phyloP scores from a whole-genome alignment of 179 eudicot genomes.

The Drosera spatulata region DNA sequence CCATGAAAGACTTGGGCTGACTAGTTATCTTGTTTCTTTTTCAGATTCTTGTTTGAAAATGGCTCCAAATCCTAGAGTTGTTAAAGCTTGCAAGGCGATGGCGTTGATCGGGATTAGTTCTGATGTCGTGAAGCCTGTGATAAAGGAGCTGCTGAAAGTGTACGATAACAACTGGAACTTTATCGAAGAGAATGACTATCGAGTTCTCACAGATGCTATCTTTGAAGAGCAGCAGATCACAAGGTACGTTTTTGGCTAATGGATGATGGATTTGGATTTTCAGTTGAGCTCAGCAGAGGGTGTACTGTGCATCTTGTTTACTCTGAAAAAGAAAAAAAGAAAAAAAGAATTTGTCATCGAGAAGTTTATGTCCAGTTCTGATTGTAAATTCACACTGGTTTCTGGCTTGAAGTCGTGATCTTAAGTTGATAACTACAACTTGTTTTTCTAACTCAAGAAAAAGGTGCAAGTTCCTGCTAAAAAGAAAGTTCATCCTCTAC shows the following conservation, averaged over 20 bases:
- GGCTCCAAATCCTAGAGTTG: constrained; percentile 23
- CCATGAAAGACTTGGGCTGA: no score
- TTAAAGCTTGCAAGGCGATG: constrained; percentile 62
- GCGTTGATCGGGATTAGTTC: constrained; percentile 39
- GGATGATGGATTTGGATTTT: neutral
- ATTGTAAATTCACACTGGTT: no score
- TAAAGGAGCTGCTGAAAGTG: constrained; percentile 42
- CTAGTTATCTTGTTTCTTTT: no score
- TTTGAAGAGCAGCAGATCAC: constrained; percentile 36
- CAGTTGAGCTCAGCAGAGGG: neutral
- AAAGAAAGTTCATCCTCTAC: neutral
- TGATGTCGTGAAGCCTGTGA: constrained; percentile 45
- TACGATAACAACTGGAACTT: constrained; percentile 75
- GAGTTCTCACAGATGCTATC: constrained; percentile 72
- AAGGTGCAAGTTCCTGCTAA: neutral
- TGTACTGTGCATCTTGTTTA: no score
- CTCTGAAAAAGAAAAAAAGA: no score
- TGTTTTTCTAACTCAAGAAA: neutral
- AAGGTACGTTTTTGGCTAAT: neutral
- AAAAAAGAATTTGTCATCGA: no score
- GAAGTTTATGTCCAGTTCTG: no score
- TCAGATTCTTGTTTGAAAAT: no score
- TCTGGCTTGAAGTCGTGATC: neutral
- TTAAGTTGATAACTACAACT: neutral
- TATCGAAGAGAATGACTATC: constrained; percentile 72